Conservation (phyloP, 192 early-diverging fungal species). For the Umbelopsis sp. region DNA sequence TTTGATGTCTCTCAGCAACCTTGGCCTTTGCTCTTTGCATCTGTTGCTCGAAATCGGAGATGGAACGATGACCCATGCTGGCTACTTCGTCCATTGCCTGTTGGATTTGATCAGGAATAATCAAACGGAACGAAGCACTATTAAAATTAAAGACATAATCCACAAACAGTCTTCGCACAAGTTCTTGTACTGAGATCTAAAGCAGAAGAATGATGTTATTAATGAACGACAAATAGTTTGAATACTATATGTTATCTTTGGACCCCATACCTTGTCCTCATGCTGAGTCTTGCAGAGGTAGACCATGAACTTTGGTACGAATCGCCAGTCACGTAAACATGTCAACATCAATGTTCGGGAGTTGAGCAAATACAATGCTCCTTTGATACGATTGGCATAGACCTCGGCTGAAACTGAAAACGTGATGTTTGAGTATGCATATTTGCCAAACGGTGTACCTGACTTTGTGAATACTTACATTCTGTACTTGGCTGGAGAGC, state of each 20-base stretch:
- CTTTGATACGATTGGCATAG: slow-evolving; percentile 59
- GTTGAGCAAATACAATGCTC: slow-evolving; percentile 66
- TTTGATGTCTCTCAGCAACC: slow-evolving; percentile 25
- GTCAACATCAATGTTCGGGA: slow-evolving; percentile 51
- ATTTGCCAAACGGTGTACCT: not conserved
- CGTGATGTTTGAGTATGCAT: not conserved
- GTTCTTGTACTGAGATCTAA: slow-evolving; percentile 63
- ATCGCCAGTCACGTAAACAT: slow-evolving; percentile 59
- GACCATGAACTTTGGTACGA: slow-evolving; percentile 53
- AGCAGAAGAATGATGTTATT: slow-evolving; percentile 18
- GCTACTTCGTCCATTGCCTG: slow-evolving; percentile 23
- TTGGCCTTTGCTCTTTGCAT: slow-evolving; percentile 3
- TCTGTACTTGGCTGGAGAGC: slow-evolving; percentile 39
- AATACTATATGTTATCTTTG: too few relatives aligned
- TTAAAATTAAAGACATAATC: slow-evolving; percentile 58
- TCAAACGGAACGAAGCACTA: slow-evolving; percentile 48
- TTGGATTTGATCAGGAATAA: slow-evolving; percentile 33
- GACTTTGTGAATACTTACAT: slow-evolving; percentile 24
- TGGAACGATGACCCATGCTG: not conserved
- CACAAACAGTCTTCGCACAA: slow-evolving; percentile 63
- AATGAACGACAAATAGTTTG: too few relatives aligned
- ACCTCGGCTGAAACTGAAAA: slow-evolving; percentile 38
- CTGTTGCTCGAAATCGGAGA: slow-evolving; percentile 2
- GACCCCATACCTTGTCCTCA: slow-evolving; percentile 58
- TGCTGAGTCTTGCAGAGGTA: slow-evolving; percentile 60